Evolutionary conservation across 495 filamentous ascomycete species (phyloP).

Genomic region (Parathielavia hyrcaniae): DNA sequence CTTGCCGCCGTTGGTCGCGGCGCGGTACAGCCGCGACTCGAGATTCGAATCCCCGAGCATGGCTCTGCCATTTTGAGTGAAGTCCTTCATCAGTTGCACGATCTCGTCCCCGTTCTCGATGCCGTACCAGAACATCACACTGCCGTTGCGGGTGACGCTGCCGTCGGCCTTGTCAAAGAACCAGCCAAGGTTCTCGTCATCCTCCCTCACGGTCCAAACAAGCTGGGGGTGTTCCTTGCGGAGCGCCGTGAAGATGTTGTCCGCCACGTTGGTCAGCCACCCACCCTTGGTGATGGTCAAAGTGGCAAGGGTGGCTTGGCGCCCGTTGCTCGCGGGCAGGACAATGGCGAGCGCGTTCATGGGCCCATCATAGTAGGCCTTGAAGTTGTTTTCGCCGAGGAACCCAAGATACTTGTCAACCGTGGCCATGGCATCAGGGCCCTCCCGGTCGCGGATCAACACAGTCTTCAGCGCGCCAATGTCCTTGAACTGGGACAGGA

Average conservation of each 20-base stretch:
- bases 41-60: constrained; percentile 92
- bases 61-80: constrained; percentile 71
- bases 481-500: constrained; percentile 73
- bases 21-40: constrained; percentile 73
- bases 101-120: constrained; percentile 80
- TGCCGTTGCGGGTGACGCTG: constrained; percentile 72
- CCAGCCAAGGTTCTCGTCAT: constrained; percentile 97
- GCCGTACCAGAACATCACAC: constrained; percentile 97
- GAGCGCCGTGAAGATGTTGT: constrained; percentile 90
- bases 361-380: constrained; percentile 91
- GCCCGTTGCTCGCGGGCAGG: constrained; percentile 55
- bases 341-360: constrained; percentile 96
- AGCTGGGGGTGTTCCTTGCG: constrained; percentile 89
- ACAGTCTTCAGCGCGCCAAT: constrained; percentile 70
- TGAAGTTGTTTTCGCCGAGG: constrained; percentile 70
- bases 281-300: constrained; percentile 93
- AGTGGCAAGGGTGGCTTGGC: constrained; percentile 75
- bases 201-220: constrained; percentile 93
- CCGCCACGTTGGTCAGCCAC: constrained; percentile 94
- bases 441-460: constrained; percentile 77
- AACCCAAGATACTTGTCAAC: constrained; percentile 82
- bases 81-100: constrained; percentile 80
- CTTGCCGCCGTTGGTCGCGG: constrained; percentile 52
- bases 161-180: constrained; percentile 98
- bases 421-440: constrained; percentile 72